A percentile compares a stretch with the other conserved stretches of the same genome.
Conservation (phyloP, 768 basidiomycete species). For the Wakefieldia striispora region DNA sequence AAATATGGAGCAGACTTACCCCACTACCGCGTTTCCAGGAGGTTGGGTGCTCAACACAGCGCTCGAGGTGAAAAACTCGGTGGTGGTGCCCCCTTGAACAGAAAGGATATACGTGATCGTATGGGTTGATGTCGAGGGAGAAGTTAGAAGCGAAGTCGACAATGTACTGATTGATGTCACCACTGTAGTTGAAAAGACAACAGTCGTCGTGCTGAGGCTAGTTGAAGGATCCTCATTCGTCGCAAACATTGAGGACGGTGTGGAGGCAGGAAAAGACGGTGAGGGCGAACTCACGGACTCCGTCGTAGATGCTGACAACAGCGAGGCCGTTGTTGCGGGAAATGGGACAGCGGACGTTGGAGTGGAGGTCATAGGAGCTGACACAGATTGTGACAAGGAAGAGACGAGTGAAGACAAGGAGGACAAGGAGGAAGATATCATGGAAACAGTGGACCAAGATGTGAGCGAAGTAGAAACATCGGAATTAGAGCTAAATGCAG, state of each 20-base stretch:
- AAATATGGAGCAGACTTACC: conserved; percentile 17
- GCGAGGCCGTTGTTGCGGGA: background rate
- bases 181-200: conserved; percentile 17
- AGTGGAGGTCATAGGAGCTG: conserved; percentile 1
- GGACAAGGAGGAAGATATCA: background rate
- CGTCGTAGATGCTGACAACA: background rate
- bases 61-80: conserved; percentile 20
- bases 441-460: background rate
- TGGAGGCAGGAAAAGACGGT: background rate
- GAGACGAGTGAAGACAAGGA: background rate
- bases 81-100: conserved; percentile 13
- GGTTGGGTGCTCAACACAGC: conserved; percentile 23
- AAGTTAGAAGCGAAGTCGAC: background rate
- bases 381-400: background rate
- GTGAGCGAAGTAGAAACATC: conserved; percentile 5
- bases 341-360: background rate
- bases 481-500: conserved; percentile 16
- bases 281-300: background rate
- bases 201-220: conserved; percentile 5
- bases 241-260: background rate
- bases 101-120: conserved; percentile 17
- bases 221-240: background rate
- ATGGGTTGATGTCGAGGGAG: conserved; percentile 17
- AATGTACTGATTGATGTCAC: conserved; percentile 1
- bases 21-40: background rate